These are phyloP conservation scores for Alternaria postmessia DNA, from an alignment of 2,329 filamentous ascomycete genomes.

Conservation along the genomic window DNA sequence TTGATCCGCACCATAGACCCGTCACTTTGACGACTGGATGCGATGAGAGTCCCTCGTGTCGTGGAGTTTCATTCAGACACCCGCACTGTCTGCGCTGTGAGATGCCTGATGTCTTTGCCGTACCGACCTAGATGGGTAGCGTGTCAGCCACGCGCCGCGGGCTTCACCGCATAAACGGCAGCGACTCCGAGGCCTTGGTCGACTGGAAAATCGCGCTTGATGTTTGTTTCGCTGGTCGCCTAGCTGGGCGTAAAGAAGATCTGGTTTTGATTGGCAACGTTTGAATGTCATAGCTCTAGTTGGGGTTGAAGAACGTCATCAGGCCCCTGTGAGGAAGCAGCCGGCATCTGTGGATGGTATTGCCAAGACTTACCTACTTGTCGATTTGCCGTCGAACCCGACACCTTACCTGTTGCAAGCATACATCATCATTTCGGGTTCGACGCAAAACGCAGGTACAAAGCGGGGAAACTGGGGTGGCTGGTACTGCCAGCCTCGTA, in stretches of 20 bases:
- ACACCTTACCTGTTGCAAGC: background rate
- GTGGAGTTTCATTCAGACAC: constrained; percentile 9
- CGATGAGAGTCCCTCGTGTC: constrained; percentile 10
- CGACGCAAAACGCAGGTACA: constrained; percentile 11
- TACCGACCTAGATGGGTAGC: background rate
- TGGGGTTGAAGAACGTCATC: constrained; percentile 12
- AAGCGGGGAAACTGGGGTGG: constrained; percentile 5
- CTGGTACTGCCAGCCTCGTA: background rate
- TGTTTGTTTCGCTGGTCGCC: background rate
- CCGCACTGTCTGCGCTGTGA: constrained; percentile 10
- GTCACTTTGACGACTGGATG: constrained; percentile 13
- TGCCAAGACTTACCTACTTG: constrained; percentile 11
- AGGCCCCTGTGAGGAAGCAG: constrained; percentile 13
- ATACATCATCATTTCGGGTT: constrained; percentile 3
- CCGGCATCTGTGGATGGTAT: constrained; percentile 10
- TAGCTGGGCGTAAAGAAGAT: constrained; percentile 3
- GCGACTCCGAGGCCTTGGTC: background rate
- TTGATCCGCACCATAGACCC: constrained; percentile 12
- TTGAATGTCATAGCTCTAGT: background rate
- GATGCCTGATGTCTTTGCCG: constrained; percentile 3
- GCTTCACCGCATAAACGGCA: constrained; percentile 4
- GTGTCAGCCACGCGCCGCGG: constrained; percentile 1
- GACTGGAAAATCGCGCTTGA: background rate
- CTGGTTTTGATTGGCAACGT: background rate
- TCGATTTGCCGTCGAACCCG: constrained; percentile 7